Conservation (phyloP, 2,329 filamentous ascomycete genomes). For the Ascochyta koolunga region DNA sequence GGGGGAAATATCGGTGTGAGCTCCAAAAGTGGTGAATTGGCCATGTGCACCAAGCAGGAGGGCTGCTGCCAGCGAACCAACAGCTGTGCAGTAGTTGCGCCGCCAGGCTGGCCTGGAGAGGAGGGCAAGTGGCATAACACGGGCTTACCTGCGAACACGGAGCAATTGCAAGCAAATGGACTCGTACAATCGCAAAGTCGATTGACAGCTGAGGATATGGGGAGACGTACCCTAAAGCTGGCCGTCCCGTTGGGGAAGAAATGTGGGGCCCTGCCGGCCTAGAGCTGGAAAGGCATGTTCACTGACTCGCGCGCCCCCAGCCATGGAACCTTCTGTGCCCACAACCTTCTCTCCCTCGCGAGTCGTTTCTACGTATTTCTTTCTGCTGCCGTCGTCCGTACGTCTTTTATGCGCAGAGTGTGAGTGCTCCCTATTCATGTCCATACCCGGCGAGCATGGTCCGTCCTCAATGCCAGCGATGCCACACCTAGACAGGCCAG, state of each 20-base stretch:
- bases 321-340: slow-evolving; percentile 8
- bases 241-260: slow-evolving; percentile 8
- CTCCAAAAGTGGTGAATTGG: neutral
- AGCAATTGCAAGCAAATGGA: slow-evolving; percentile 8
- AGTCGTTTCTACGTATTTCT: neutral
- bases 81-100: neutral
- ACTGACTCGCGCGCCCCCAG: slow-evolving; percentile 10
- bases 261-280: slow-evolving; percentile 7
- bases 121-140: neutral
- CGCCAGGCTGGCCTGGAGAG: neutral
- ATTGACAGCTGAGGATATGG: slow-evolving; percentile 11
- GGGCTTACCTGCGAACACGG: neutral
- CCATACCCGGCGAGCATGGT: neutral
- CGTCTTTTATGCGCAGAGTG: too few species aligned
- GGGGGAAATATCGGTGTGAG: slow-evolving; percentile 3
- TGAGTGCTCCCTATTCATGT: too few species aligned
- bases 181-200: slow-evolving; percentile 11
- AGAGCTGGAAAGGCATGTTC: slow-evolving; percentile 6
- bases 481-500: neutral
- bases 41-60: neutral
- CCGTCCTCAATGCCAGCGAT: neutral
- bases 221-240: slow-evolving; percentile 17
- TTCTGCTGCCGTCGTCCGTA: too few species aligned
- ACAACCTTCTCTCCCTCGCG: slow-evolving; percentile 7
- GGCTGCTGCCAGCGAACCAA: slow-evolving; percentile 8